phyloP scores from a whole-genome alignment of 2,329 filamentous ascomycete species.

The Neofusicoccum umdonicola region DNA sequence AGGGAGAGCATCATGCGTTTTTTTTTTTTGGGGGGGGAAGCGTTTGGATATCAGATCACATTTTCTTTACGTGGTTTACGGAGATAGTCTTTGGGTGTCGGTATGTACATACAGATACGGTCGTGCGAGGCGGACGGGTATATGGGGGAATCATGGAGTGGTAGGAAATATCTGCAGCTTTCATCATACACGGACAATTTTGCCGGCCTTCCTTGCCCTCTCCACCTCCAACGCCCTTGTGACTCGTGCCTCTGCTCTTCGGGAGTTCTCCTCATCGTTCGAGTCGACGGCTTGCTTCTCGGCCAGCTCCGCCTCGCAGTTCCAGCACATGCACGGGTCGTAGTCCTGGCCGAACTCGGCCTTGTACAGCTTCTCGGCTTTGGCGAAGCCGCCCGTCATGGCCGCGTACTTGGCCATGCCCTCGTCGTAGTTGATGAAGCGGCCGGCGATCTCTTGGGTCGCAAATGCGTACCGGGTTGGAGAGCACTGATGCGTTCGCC shows the following conservation, averaged over 20 bases:
- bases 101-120: not conserved
- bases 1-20: too few species aligned
- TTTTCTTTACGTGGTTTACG: not conserved
- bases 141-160: not conserved
- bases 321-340: slow-evolving; percentile 37
- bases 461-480: slow-evolving; percentile 27
- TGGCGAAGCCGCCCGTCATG: slow-evolving; percentile 28
- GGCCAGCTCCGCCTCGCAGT: slow-evolving; percentile 36
- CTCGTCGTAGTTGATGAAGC: slow-evolving; percentile 42
- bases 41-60: not conserved
- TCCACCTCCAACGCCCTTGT: slow-evolving; percentile 8
- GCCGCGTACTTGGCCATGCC: slow-evolving; percentile 28
- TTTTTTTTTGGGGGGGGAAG: not conserved
- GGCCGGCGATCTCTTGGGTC: slow-evolving; percentile 21
- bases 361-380: slow-evolving; percentile 31
- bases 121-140: not conserved
- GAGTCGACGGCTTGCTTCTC: slow-evolving; percentile 12
- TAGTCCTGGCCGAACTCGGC: slow-evolving; percentile 39
- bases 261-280: not conserved
- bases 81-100: not conserved
- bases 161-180: not conserved
- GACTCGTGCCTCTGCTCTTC: not conserved
- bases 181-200: not conserved
- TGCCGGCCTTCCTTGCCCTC: slow-evolving; percentile 2
- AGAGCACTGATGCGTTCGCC: slow-evolving; percentile 46